Conservation (phyloP, 768 basidiomycete genomes). For the Coprinopsis cinerea region DNA sequence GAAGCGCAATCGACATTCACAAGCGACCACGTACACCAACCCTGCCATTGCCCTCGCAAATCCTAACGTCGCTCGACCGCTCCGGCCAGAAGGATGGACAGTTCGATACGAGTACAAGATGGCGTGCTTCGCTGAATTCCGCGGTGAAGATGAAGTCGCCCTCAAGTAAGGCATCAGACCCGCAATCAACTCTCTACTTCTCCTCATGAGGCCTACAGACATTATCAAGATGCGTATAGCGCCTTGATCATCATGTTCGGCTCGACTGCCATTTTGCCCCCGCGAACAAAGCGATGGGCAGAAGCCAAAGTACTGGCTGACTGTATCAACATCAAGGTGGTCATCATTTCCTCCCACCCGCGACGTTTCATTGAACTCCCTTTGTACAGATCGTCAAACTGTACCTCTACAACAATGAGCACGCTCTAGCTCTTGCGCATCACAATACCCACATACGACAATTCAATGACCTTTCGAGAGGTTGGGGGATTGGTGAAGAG, state of each 20-base stretch:
- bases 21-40: constrained; percentile 46
- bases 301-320: constrained; percentile 97
- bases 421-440: constrained; percentile 71
- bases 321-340: constrained; percentile 85
- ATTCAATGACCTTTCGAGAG: constrained; percentile 80
- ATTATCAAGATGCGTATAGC: constrained; percentile 91
- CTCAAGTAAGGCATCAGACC: constrained; percentile 65
- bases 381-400: constrained; percentile 72
- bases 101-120: constrained; percentile 98
- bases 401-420: constrained; percentile 87
- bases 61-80: constrained; percentile 44
- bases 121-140: constrained; percentile 93
- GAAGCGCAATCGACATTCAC: constrained; percentile 81
- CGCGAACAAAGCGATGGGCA: constrained; percentile 95
- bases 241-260: constrained; percentile 84
- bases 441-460: constrained; percentile 81
- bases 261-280: constrained; percentile 78
- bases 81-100: constrained; percentile 88
- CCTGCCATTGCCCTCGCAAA: constrained; percentile 41
- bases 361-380: not conserved
- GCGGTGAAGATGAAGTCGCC: constrained; percentile 88
- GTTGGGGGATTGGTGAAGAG: constrained; percentile 95
- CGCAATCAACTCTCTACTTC: too few relatives aligned
- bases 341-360: not conserved
- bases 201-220: too few relatives aligned